Evolutionary conservation across 75 land plant species (phyloP).

Genomic region (Sequoia sempervirens): DNA sequence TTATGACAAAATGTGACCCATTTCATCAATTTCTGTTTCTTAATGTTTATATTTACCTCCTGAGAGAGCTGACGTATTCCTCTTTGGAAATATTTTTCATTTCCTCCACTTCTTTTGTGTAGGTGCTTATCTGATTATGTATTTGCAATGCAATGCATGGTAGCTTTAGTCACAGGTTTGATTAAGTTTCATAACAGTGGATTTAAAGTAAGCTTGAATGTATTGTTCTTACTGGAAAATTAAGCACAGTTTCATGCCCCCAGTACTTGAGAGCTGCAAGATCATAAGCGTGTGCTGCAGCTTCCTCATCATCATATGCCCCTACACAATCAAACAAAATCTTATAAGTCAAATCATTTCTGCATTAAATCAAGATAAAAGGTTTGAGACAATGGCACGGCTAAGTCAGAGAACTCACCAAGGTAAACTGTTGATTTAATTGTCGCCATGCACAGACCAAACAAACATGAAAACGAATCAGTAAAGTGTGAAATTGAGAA

Average conservation of each 20-base stretch:
- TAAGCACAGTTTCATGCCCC: conserved; percentile 37
- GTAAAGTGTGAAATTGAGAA: not conserved
- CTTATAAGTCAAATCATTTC: not conserved
- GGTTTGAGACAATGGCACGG: not conserved
- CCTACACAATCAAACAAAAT: conserved; percentile 22
- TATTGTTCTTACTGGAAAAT: conserved; percentile 38
- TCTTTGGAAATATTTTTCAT: conserved; percentile 73
- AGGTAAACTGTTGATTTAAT: conserved; percentile 15
- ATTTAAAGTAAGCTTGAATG: conserved; percentile 2
- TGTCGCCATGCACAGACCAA: not conserved
- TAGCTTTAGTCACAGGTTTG: conserved; percentile 1
- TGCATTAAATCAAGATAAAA: not conserved
- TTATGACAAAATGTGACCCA: not conserved
- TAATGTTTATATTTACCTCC: conserved; percentile 34
- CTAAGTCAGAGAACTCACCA: conserved; percentile 8
- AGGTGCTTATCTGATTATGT: conserved; percentile 9
- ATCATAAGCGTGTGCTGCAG: conserved; percentile 58
- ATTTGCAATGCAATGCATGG: not conserved
- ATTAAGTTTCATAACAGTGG: not conserved
- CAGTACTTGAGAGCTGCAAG: conserved; percentile 66
- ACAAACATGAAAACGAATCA: not conserved
- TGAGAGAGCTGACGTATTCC: conserved; percentile 70
- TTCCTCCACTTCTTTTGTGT: conserved; percentile 56
- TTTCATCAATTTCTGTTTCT: not conserved
- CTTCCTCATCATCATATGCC: conserved; percentile 51